A percentile compares a stretch with the other conserved stretches of the same genome.
Evolutionary conservation across 1,284 basidiomycete genomes (phyloP).

Genomic region (Leccinum solheimii): DNA sequence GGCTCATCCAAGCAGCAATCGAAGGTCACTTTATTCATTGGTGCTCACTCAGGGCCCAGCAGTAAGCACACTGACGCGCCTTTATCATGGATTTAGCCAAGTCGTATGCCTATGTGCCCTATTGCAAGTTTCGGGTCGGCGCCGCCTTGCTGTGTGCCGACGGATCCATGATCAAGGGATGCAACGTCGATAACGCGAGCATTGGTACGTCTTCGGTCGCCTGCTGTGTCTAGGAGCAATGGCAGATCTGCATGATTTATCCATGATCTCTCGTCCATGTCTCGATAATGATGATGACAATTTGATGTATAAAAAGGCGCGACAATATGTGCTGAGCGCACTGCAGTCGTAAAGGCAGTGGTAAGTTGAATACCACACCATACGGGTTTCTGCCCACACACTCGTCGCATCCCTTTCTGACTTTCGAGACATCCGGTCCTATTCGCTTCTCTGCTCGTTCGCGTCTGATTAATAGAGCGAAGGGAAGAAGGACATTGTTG

Average conservation of each 20-base stretch:
- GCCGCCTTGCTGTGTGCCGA: slow-evolving; percentile 74
- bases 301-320: slow-evolving; percentile 46
- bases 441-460: background rate
- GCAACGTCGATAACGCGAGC: slow-evolving; percentile 91
- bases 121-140: slow-evolving; percentile 90
- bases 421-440: background rate
- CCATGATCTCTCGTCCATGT: background rate
- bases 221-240: background rate
- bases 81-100: slow-evolving; percentile 43
- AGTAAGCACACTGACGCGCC: slow-evolving; percentile 30
- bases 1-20: background rate
- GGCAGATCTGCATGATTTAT: background rate
- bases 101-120: slow-evolving; percentile 63
- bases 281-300: background rate
- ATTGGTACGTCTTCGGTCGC: slow-evolving; percentile 57
- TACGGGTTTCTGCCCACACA: background rate
- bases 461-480: slow-evolving; percentile 59
- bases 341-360: slow-evolving; percentile 83
- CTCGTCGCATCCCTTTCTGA: background rate
- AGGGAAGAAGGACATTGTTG: slow-evolving; percentile 69
- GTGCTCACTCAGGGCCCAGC: background rate
- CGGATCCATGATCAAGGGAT: slow-evolving; percentile 76
- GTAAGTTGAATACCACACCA: slow-evolving; percentile 39
- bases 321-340: slow-evolving; percentile 87
- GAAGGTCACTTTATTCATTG: background rate